Evolutionary conservation across 2,329 filamentous ascomycete genomes (phyloP), one percentile per base, ranked within the genome.

Genomic region (Cryphonectria nitschkei): DNA sequence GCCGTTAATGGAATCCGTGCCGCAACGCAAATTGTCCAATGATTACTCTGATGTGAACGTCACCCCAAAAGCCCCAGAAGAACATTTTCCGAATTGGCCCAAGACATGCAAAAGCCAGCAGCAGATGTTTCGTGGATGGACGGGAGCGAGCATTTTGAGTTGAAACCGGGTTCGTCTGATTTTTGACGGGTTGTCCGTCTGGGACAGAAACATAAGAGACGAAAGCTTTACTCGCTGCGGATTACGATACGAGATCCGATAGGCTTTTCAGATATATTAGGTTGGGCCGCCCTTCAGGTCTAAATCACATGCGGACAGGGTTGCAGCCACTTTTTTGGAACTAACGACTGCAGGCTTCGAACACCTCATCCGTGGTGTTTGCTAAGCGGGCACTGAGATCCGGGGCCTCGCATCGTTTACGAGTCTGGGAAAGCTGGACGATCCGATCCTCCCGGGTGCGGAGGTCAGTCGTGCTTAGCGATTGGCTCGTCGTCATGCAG

Each of bases 401-500:
- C 32, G 29, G n/a, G 11, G 29, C 19, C 34, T 61, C 6, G 32
- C 7, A 16, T 61, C 58, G 19, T 34, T 32, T 32, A 32, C 34
- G 29, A 29, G 16, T 65, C 14, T 13, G 41, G 41, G 9, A n/a
- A 19, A 29, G 46, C 62, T 22, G 16, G 62, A 5, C 16, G 19
- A 39, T 39, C 43, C 16, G 19, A 39, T 39, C 43, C 19, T 22
- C 58, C 58, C 62, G 26, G 16, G 29, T 16, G n/a, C 3, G 29
- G 26, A 1, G 29, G 26, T 11, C 26, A 22, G 29, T 26, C 62
- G 54, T 3, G 52, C 54, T 70, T 39, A 70, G 52, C 69, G 69
- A 70, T 68, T 70, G 69, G 69, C 46, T 60, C 46, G 43, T 70
- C 69, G 67, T 54, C 16, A 68, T 50, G 29, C 54, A 29, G 52